Evolutionary conservation across 495 filamentous ascomycete species (phyloP).

Genomic region (Aspergillus mulundensis): DNA sequence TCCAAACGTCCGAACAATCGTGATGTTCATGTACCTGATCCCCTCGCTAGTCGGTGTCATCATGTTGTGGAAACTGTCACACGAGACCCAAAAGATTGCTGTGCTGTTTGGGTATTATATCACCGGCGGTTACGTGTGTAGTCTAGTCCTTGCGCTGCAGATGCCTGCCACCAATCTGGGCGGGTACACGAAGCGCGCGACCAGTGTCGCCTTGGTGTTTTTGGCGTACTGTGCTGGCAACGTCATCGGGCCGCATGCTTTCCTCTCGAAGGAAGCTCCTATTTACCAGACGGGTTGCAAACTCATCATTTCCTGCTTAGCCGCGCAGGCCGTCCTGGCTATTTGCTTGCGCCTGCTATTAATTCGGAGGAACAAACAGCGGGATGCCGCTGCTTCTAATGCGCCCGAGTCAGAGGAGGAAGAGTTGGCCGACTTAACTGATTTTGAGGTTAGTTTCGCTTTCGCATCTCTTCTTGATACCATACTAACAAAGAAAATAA

Average conservation of each 20-base stretch:
- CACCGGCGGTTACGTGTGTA: constrained; percentile 34
- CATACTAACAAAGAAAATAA: neutral
- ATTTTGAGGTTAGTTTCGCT: constrained; percentile 16
- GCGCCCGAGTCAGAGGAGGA: neutral
- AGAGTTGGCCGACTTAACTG: constrained; percentile 12
- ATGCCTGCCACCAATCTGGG: constrained; percentile 40
- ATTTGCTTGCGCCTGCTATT: constrained; percentile 11
- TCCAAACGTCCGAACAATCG: constrained; percentile 29
- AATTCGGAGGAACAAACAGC: constrained; percentile 11
- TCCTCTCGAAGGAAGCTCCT: constrained; percentile 30
- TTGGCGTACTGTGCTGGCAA: constrained; percentile 37
- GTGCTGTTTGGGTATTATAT: constrained; percentile 41
- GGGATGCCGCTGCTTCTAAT: constrained; percentile 2
- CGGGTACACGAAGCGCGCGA: constrained; percentile 42
- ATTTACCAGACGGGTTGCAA: constrained; percentile 34
- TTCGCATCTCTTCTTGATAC: neutral
- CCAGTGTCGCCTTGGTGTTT: constrained; percentile 36
- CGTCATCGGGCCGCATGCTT: constrained; percentile 35
- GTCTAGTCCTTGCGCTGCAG: constrained; percentile 36
- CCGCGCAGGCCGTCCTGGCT: constrained; percentile 14
- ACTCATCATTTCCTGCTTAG: constrained; percentile 26
- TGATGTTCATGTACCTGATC: constrained; percentile 35
- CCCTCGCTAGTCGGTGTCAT: constrained; percentile 33
- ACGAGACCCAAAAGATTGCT: constrained; percentile 26
- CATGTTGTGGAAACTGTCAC: constrained; percentile 35